Base-by-base conservation (phyloP, 352 stramenopile genomes). In the Globisporangium rhizosaccharum region DNA sequence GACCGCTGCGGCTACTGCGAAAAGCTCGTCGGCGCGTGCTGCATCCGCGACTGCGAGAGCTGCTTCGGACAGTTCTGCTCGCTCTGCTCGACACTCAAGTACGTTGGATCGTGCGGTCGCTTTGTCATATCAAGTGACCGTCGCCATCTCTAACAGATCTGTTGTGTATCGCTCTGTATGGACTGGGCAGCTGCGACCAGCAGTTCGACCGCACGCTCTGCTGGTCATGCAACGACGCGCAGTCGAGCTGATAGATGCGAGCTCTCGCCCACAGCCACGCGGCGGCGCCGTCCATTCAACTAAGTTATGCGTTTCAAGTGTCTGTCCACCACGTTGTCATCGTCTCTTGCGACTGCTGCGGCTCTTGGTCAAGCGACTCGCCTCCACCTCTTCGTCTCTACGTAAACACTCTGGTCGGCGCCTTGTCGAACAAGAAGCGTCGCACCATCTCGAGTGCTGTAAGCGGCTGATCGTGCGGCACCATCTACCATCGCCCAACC, bases 11-110 rank as follows among this genome's bases (percentile, higher is more conserved):
- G 72, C 45, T 82, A 93, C 60, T 93, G 83, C 48, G 83, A 93
- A 52, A 67, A 68, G 3, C 42, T 30, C 10, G 85, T 89, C 54
- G 81, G 78, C 11, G 49, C 62, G 46, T 91, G 83, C 73, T 93
- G 81, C 59, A 45, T 56, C 1, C 75, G 70, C 44, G 76, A 88
- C 45, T 93, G 83, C 59, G 68, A 79, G 37, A 59, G 62, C 47
- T 93, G 83, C 65, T 55, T 59, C 50, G 59, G 58, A 20, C 56
- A 66, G 23, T 93, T 93, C 54, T 93, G 83, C 68, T 83, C 75
- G 41, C 66, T 83, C n/a, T 93, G 83, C 76, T 88, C 83, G 59
- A 93, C 83, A 23, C 77, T 93, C 62, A 88, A 91, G 74, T 93
- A 64, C 56, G 73, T 79, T 39, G 33, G 10, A 39, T 39, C 8